A percentile compares a stretch with the other conserved stretches of the same genome.
These are phyloP conservation scores for Pichia inconspicua DNA, from an alignment of 1,139 yeast species.

Conservation along the genomic window DNA sequence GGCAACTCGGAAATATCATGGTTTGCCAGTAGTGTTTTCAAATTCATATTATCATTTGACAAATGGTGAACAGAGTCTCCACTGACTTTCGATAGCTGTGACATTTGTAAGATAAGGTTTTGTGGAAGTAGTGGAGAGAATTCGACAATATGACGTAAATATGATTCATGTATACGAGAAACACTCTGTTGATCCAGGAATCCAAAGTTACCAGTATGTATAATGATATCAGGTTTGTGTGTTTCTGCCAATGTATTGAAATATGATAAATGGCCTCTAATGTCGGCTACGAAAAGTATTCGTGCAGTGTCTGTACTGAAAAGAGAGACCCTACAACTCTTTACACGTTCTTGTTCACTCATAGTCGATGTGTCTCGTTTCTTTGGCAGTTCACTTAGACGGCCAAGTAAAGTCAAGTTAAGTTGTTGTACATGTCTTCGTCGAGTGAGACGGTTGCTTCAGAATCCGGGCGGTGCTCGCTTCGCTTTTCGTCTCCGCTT, in stretches of 20 bases:
- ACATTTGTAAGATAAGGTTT: conserved; percentile 39
- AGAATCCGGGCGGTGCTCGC: not conserved
- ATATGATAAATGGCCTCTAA: conserved; percentile 42
- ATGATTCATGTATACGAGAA: conserved; percentile 45
- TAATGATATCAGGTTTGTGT: conserved; percentile 42
- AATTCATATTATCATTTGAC: conserved; percentile 30
- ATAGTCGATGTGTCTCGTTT: no score
- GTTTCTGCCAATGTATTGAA: conserved; percentile 40
- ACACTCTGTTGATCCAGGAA: conserved; percentile 59
- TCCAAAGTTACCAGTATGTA: conserved; percentile 79
- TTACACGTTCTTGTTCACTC: not conserved
- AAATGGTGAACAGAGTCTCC: conserved; percentile 33
- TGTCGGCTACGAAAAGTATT: conserved; percentile 47
- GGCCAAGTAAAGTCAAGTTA: no score
- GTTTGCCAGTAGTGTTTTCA: conserved; percentile 32
- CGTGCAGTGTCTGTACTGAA: conserved; percentile 16
- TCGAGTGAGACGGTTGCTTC: no score
- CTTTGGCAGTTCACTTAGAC: no score
- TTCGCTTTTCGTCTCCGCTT: not conserved
- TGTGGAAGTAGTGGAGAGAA: conserved; percentile 53
- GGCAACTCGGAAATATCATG: conserved; percentile 49
- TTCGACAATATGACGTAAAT: conserved; percentile 58
- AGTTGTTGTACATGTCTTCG: no score
- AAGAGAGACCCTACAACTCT: conserved; percentile 1
- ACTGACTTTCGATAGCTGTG: conserved; percentile 38